phyloP scores from a whole-genome alignment of 768 basidiomycete species.

The Amylocystis lapponica region DNA sequence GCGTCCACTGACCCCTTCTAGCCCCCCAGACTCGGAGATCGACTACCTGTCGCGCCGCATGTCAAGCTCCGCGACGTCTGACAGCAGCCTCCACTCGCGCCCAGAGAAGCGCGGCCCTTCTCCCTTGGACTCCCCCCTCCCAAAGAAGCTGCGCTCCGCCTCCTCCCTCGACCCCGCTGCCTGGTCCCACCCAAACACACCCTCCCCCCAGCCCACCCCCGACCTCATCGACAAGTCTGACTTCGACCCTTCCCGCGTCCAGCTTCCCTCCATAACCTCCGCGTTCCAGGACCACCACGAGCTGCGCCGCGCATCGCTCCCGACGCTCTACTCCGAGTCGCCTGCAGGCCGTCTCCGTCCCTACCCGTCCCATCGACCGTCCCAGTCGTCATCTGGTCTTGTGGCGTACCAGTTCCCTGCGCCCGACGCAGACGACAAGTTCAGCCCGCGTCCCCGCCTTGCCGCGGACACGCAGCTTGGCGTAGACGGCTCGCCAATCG shows the following conservation, averaged over 20 bases:
- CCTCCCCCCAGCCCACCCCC: conserved; percentile 15
- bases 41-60: conserved; percentile 66
- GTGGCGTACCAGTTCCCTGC: conserved; percentile 55
- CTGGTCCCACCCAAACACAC: conserved; percentile 20
- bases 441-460: conserved; percentile 39
- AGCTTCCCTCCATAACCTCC: conserved; percentile 70
- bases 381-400: conserved; percentile 29
- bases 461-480: conserved; percentile 42
- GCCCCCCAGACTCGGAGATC: conserved; percentile 31
- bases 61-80: conserved; percentile 73
- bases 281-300: conserved; percentile 60
- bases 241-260: conserved; percentile 46
- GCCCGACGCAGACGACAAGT: conserved; percentile 36
- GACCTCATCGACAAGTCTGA: conserved; percentile 33
- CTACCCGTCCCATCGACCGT: conserved; percentile 42
- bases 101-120: conserved; percentile 56
- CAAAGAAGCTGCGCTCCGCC: conserved; percentile 45
- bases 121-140: conserved; percentile 40
- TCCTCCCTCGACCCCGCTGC: conserved; percentile 14
- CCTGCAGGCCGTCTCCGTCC: conserved; percentile 44
- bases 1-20: conserved; percentile 12
- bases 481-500: conserved; percentile 40
- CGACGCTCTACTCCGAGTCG: conserved; percentile 49
- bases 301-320: conserved; percentile 57
- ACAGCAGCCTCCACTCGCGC: conserved; percentile 53